These are phyloP conservation scores for Mortierella sp. DNA, from an alignment of 371 early-diverging fungal species.

Conservation along the genomic window DNA sequence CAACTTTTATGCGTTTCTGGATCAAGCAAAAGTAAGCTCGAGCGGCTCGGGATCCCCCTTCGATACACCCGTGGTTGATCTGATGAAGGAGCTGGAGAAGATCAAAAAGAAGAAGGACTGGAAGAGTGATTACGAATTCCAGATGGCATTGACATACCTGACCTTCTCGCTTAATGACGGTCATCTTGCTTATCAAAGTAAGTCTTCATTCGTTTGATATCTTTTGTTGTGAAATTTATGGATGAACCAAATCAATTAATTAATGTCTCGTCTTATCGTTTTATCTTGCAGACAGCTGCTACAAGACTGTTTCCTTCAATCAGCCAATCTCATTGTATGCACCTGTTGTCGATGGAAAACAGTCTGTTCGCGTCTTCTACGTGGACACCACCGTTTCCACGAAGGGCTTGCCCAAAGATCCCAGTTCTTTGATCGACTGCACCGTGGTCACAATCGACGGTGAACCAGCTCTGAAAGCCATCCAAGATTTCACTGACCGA, in stretches of 20 bases:
- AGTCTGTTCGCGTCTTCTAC: constrained; percentile 39
- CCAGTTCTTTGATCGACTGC: constrained; percentile 30
- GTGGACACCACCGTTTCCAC: constrained; percentile 25
- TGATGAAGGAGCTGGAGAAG: constrained; percentile 20
- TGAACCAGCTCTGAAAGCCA: constrained; percentile 38
- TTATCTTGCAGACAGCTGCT: constrained; percentile 27
- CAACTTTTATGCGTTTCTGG: constrained; percentile 42
- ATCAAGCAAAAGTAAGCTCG: constrained; percentile 16
- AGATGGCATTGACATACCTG: constrained; percentile 29
- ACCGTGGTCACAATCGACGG: constrained; percentile 49
- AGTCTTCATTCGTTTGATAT: background rate
- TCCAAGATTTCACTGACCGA: constrained; percentile 50
- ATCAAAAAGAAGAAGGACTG: constrained; percentile 35
- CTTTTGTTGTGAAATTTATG: background rate
- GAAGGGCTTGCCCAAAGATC: constrained; percentile 34
- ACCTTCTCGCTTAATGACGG: constrained; percentile 38
- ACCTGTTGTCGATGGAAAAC: constrained; percentile 41
- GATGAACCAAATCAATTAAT: constrained; percentile 8
- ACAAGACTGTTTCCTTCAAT: constrained; percentile 24
- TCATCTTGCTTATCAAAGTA: constrained; percentile 36
- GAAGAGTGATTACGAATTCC: constrained; percentile 43
- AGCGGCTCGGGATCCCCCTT: constrained; percentile 15
- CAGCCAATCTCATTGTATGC: constrained; percentile 52
- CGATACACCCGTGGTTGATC: constrained; percentile 24
- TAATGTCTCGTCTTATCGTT: constrained; percentile 6